Evolutionary conservation across 305 asterid species (phyloP).

Genomic region (Fraxinus xanthoxyloides): DNA sequence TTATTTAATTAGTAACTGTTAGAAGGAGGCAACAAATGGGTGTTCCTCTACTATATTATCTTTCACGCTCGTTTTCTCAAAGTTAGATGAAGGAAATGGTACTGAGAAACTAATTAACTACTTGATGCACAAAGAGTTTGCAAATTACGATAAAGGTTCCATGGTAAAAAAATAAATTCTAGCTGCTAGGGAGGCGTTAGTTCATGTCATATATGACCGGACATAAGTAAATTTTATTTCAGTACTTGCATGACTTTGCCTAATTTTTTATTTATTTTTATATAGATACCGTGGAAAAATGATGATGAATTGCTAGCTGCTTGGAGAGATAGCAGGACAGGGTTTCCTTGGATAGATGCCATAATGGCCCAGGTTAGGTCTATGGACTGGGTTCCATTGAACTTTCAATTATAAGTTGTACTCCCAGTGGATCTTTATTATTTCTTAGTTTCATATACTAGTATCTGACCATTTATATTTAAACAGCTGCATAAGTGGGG

Average conservation of each 20-base stretch:
- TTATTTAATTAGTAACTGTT: background rate
- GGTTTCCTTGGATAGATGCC: constrained; percentile 98
- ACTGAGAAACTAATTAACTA: background rate
- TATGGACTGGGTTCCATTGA: constrained; percentile 6
- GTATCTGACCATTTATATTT: constrained; percentile 10
- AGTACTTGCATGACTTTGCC: background rate
- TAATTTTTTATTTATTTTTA: constrained; percentile 4
- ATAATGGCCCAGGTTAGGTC: constrained; percentile 79
- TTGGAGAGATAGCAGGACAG: constrained; percentile 94
- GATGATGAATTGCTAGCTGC: constrained; percentile 68
- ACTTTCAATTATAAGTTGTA: background rate
- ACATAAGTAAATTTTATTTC: background rate
- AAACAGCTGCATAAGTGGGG: constrained; percentile 85
- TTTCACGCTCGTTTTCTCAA: background rate
- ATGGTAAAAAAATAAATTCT: background rate
- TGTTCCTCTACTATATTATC: background rate
- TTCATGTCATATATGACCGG: background rate
- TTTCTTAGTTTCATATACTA: background rate
- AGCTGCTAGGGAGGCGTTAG: constrained; percentile 1
- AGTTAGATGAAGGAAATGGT: background rate
- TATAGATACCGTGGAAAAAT: constrained; percentile 86
- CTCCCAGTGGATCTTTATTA: background rate
- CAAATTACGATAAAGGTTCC: background rate
- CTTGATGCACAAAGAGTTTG: background rate
- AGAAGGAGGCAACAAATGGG: background rate